These are phyloP conservation scores for Colletotrichum australisinense DNA, from an alignment of 2,329 filamentous ascomycete species.

Conservation along the genomic window DNA sequence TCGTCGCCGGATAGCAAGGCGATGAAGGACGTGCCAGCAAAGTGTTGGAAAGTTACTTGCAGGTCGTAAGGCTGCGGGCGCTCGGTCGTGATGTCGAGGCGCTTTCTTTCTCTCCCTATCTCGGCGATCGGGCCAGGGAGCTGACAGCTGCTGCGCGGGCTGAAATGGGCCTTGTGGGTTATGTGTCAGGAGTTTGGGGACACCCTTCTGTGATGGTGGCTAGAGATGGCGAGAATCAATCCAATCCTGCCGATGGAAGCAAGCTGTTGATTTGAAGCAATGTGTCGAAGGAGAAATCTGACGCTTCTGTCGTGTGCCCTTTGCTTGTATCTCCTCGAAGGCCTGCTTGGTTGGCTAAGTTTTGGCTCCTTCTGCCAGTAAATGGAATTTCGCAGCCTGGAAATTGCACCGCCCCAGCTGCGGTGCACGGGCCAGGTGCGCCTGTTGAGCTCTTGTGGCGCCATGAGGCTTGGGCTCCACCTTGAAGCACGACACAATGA, in stretches of 20 bases:
- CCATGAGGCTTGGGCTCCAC: slow-evolving; percentile 12
- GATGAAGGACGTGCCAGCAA: not conserved
- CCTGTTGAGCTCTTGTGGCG: slow-evolving; percentile 24
- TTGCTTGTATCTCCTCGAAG: slow-evolving; percentile 29
- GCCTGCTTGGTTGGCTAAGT: slow-evolving; percentile 27
- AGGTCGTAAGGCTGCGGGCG: slow-evolving; percentile 10
- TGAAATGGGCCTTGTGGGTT: slow-evolving; percentile 3
- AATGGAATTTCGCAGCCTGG: slow-evolving; percentile 36
- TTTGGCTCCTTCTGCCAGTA: slow-evolving; percentile 25
- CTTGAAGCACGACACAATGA: not conserved
- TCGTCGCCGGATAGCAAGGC: not conserved
- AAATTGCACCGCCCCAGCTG: slow-evolving; percentile 31
- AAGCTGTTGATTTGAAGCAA: slow-evolving; percentile 5
- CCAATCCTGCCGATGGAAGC: slow-evolving; percentile 25
- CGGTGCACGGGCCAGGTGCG: slow-evolving; percentile 22
- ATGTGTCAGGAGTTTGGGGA: slow-evolving; percentile 4
- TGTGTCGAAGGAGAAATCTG: slow-evolving; percentile 13
- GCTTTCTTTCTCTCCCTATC: slow-evolving; percentile 30
- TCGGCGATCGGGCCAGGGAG: slow-evolving; percentile 33
- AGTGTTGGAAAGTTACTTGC: not conserved
- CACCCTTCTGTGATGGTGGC: slow-evolving; percentile 7
- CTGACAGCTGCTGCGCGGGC: slow-evolving; percentile 17
- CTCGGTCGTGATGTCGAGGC: slow-evolving; percentile 31
- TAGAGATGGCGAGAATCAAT: slow-evolving; percentile 4
- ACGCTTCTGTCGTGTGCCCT: slow-evolving; percentile 30